Evolutionary conservation across 2,329 filamentous ascomycete species (phyloP).

Genomic region (Ilyonectria destructans): DNA sequence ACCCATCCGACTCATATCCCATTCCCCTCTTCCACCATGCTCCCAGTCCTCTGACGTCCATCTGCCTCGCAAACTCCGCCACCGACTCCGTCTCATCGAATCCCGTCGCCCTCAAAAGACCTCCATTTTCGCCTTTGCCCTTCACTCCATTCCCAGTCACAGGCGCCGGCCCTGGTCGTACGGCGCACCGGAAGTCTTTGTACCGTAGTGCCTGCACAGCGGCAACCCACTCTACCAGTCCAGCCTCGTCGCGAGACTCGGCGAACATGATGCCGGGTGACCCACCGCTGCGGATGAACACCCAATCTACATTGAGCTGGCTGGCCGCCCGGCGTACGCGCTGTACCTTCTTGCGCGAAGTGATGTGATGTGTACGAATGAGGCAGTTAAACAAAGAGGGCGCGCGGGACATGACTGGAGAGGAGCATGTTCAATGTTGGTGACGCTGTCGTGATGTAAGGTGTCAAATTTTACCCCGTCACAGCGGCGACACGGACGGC

Average conservation of each 20-base stretch:
- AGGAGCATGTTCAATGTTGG: conserved; percentile 5
- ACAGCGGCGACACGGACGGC: neutral
- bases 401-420: conserved; percentile 40
- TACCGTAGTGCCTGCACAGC: conserved; percentile 77
- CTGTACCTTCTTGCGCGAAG: conserved; percentile 80
- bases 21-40: conserved; percentile 80
- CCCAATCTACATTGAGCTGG: conserved; percentile 70
- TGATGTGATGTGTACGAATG: conserved; percentile 87
- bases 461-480: neutral
- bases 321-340: conserved; percentile 75
- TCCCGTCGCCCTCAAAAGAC: conserved; percentile 41
- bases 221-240: conserved; percentile 76
- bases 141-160: conserved; percentile 14
- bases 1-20: conserved; percentile 63
- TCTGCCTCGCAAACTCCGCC: conserved; percentile 74
- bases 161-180: conserved; percentile 61
- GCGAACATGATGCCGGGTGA: conserved; percentile 86
- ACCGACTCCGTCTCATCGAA: conserved; percentile 75
- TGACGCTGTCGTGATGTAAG: conserved; percentile 25
- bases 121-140: neutral
- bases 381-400: conserved; percentile 57
- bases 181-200: conserved; percentile 80
- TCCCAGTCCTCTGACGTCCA: conserved; percentile 73
- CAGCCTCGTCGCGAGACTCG: conserved; percentile 69
- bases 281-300: conserved; percentile 78